Evolutionary conservation across 305 asterid genomes (phyloP), one percentile per base, ranked within the genome.

Genomic region (Coffea humblotiana): DNA sequence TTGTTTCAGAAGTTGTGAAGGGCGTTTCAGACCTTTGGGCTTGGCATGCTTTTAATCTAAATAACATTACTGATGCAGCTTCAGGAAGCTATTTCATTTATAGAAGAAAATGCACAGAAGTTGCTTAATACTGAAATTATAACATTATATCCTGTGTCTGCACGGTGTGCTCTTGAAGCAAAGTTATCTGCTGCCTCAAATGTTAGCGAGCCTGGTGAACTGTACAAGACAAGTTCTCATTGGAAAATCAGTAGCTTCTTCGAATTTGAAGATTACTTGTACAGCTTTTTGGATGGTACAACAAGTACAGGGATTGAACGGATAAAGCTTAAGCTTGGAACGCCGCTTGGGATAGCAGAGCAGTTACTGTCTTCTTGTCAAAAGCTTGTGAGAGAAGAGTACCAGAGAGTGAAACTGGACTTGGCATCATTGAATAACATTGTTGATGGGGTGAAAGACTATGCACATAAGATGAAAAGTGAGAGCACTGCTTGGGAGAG

Each of bases 281-380:
- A 87, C 78, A 92, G 97, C 90, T 92, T 91, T 84, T 83, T 96
- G 89, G 99, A 96, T 86, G 82, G 89, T 16, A 89, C 99, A 78
- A 90, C 98, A 47, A 86, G 86, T 85, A 92, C 89, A 68, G 99
- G 98, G 82, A 83, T 89, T 51, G 97, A 94, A 85, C 90, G 99
- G 85, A 91, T 96, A 88, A 91, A 88, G 90, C 96, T 96, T 78
- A 96, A 94, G 89, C 93, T 94, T 73, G 96, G 90, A 89, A 94
- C 99, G 21, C 99, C 99, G 27, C 91, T 93, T 79, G 84, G 84
- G 84, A 94, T 96, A 83, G 95, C 97, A 14, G 96, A 94, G 82
- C 90, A 83, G 83, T 84, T 96, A 47, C 91, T 92, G 82, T 87
- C 91, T 84, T 89, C 98, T 83, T 91, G 96, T 89, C 96, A 89